Percentiles rank a stretch among this genome's conserved stretches.
These are phyloP conservation scores for Helicostylum pulchrum DNA, from an alignment of 192 early-diverging fungal genomes.

Conservation along the genomic window DNA sequence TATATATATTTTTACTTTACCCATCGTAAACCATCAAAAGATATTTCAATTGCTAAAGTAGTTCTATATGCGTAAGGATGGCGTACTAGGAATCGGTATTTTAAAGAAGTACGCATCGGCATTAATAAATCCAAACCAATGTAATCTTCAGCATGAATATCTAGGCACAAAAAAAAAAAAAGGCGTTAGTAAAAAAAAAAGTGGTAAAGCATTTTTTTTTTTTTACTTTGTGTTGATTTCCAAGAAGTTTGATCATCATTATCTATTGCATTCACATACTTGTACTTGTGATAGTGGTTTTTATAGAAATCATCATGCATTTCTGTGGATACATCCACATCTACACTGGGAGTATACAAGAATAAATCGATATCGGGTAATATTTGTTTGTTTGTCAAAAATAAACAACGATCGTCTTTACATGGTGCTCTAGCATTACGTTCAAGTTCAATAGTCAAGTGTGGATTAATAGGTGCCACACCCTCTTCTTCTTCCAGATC, in stretches of 20 bases:
- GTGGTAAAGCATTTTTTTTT: neutral
- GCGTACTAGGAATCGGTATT: conserved; percentile 26
- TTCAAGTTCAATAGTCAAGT: conserved; percentile 31
- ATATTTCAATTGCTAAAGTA: conserved; percentile 27
- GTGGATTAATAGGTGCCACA: neutral
- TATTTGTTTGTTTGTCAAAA: conserved; percentile 49
- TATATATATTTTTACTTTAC: conserved; percentile 14
- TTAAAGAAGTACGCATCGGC: conserved; percentile 34
- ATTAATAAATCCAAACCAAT: conserved; percentile 56
- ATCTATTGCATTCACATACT: conserved; percentile 53
- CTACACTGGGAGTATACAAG: conserved; percentile 45
- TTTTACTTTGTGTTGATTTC: conserved; percentile 36
- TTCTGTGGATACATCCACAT: conserved; percentile 42
- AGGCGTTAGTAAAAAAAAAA: conserved; percentile 2
- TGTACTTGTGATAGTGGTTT: conserved; percentile 30
- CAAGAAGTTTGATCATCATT: conserved; percentile 46
- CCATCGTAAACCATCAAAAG: conserved; percentile 40
- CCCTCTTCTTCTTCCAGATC: neutral
- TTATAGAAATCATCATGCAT: conserved; percentile 47
- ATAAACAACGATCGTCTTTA: conserved; percentile 50
- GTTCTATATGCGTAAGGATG: conserved; percentile 32
- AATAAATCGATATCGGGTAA: conserved; percentile 49
- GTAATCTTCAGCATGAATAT: conserved; percentile 47
- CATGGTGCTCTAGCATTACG: conserved; percentile 46
- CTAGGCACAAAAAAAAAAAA: conserved; percentile 15